Conservation (phyloP, 345 rosid genomes). For the Salix viminalis region DNA sequence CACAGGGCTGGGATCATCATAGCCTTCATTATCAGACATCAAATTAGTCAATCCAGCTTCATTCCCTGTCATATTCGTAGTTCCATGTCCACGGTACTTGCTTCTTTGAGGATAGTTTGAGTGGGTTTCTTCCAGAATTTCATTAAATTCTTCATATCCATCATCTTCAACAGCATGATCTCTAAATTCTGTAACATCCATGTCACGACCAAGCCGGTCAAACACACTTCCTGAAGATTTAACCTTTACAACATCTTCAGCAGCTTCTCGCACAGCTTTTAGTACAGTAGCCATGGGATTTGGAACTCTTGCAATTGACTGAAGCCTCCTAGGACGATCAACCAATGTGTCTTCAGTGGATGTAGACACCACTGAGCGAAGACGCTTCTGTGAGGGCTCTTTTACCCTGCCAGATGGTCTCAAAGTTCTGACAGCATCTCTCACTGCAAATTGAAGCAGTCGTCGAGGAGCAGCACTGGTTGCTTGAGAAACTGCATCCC, state of each 20-base stretch:
- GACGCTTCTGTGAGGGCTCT: conserved; percentile 72
- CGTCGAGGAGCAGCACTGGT: conserved; percentile 71
- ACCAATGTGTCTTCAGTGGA: conserved; percentile 39
- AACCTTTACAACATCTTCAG: conserved; percentile 60
- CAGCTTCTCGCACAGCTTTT: conserved; percentile 93
- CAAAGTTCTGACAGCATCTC: conserved; percentile 83
- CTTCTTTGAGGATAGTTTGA: conserved; percentile 31
- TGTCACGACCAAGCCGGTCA: conserved; percentile 72
- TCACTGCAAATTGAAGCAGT: conserved; percentile 88
- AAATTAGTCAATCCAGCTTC: conserved; percentile 39
- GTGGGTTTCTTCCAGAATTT: conserved; percentile 24
- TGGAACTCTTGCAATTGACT: conserved; percentile 62
- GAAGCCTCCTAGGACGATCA: conserved; percentile 51
- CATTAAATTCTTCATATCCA: conserved; percentile 36
- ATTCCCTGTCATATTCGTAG: conserved; percentile 32
- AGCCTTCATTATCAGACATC: conserved; percentile 44
- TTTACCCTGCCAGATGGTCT: conserved; percentile 40
- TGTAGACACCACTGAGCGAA: conserved; percentile 77
- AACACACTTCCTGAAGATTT: conserved; percentile 77
- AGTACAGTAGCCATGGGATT: conserved; percentile 69
- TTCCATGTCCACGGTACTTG: conserved; percentile 39
- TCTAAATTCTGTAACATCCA: conserved; percentile 27
- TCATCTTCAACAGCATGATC: conserved; percentile 41
- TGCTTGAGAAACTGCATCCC: conserved; percentile 51
- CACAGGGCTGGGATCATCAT: conserved; percentile 33